A percentile compares a stretch with the other conserved stretches of the same genome.
Conservation (phyloP, 2,329 filamentous ascomycete species). For the Colletotrichum sp. region DNA sequence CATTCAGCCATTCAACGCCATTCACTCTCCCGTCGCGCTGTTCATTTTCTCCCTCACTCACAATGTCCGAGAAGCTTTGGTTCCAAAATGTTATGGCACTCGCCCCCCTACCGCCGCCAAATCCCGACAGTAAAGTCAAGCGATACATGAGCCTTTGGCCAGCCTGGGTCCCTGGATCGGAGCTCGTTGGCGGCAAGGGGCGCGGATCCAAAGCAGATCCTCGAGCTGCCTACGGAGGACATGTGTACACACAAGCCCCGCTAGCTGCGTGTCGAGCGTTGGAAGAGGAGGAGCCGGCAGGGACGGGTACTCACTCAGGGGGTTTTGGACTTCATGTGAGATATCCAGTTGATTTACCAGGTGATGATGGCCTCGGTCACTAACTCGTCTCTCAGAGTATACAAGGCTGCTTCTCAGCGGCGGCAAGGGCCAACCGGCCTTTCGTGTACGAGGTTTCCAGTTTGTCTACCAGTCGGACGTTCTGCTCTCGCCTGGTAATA, state of each 20-base stretch:
- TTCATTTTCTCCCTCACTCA: neutral
- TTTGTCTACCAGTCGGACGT: constrained; percentile 50
- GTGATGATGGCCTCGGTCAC: neutral
- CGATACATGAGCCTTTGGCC: constrained; percentile 19
- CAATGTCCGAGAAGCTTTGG: constrained; percentile 7
- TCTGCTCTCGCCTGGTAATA: constrained; percentile 54
- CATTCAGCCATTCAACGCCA: neutral
- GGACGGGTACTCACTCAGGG: neutral
- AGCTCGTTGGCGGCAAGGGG: constrained; percentile 7
- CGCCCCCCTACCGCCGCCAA: neutral
- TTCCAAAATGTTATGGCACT: constrained; percentile 17
- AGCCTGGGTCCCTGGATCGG: constrained; percentile 17
- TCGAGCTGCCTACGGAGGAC: constrained; percentile 38
- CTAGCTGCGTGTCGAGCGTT: constrained; percentile 34
- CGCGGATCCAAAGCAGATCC: constrained; percentile 13
- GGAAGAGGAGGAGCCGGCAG: constrained; percentile 25
- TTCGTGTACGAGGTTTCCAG: constrained; percentile 56
- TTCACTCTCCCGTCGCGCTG: neutral
- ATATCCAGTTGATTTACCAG: neutral
- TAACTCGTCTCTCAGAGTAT: constrained; percentile 46
- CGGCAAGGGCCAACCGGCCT: constrained; percentile 52
- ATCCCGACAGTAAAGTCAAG: neutral
- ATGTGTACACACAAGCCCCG: constrained; percentile 41
- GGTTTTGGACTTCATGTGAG: constrained; percentile 43
- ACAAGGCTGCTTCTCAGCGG: constrained; percentile 59